Conservation (phyloP, 257 asterid genomes). For the Ilex asprella region DNA sequence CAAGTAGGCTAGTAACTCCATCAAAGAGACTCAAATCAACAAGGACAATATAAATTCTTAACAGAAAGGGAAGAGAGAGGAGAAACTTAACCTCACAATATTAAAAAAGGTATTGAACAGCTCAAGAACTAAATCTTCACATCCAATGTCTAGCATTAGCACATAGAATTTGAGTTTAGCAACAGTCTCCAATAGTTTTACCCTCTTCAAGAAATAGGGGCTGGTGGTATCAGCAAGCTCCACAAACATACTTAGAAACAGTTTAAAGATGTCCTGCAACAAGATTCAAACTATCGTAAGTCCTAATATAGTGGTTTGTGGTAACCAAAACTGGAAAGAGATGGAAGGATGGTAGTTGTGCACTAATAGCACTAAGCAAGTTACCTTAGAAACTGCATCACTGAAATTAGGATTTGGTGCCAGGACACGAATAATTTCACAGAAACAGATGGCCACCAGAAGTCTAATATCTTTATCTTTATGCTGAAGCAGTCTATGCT, state of each 20-base stretch:
- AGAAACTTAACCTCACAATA: slow-evolving; percentile 55
- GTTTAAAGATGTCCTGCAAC: slow-evolving; percentile 60
- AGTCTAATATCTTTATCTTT: slow-evolving; percentile 64
- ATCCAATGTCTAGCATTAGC: slow-evolving; percentile 72
- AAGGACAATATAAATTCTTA: neutral
- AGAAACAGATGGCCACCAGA: slow-evolving; percentile 62
- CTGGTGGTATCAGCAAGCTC: slow-evolving; percentile 54
- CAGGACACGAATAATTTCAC: slow-evolving; percentile 56
- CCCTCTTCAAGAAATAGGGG: slow-evolving; percentile 55
- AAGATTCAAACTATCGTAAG: slow-evolving; percentile 13
- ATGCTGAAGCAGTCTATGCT: slow-evolving; percentile 51
- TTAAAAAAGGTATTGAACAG: slow-evolving; percentile 64
- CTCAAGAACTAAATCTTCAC: slow-evolving; percentile 65
- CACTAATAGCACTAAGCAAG: neutral
- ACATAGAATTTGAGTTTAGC: slow-evolving; percentile 53
- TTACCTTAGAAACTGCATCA: slow-evolving; percentile 57
- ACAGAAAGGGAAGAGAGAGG: neutral
- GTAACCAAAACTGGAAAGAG: neutral
- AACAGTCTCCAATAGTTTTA: slow-evolving; percentile 54
- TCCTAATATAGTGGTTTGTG: neutral
- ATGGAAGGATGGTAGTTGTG: neutral
- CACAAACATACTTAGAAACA: slow-evolving; percentile 52
- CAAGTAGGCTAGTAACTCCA: neutral
- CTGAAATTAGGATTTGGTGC: slow-evolving; percentile 67
- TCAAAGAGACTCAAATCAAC: neutral